A percentile compares a stretch with the other conserved stretches of the same genome.
Evolutionary conservation across 2,329 filamentous ascomycete species (phyloP).

Genomic region (Xylaria sp.): DNA sequence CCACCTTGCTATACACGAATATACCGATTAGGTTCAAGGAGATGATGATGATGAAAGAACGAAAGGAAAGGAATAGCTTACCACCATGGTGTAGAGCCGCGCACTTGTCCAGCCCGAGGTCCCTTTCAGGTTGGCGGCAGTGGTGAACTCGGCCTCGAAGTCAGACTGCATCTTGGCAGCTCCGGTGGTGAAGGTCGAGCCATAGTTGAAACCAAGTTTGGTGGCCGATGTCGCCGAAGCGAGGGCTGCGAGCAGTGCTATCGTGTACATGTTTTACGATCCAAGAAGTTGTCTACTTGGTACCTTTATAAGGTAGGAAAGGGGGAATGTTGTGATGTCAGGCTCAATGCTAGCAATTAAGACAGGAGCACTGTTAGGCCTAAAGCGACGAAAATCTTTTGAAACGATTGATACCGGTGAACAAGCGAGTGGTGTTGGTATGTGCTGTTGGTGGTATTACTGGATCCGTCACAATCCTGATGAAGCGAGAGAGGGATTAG

Average conservation of each 20-base stretch:
- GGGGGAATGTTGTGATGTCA: neutral
- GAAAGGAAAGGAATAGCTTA: constrained; percentile 48
- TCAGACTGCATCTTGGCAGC: constrained; percentile 69
- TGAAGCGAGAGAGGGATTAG: neutral
- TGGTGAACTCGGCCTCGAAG: constrained; percentile 77
- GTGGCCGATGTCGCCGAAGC: constrained; percentile 54
- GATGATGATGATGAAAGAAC: neutral
- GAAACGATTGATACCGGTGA: too few species aligned
- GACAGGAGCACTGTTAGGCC: neutral
- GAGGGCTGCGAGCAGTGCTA: constrained; percentile 49
- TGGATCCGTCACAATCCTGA: neutral
- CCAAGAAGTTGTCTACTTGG: neutral
- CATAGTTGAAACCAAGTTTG: constrained; percentile 79
- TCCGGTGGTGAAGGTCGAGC: constrained; percentile 69
- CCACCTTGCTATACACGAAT: constrained; percentile 65
- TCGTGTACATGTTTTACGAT: constrained; percentile 42
- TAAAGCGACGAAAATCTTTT: neutral
- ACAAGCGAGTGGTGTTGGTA: neutral
- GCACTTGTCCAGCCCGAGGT: constrained; percentile 75
- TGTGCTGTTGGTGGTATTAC: neutral
- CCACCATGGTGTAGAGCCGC: constrained; percentile 79
- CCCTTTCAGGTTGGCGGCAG: constrained; percentile 71
- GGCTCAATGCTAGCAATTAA: neutral
- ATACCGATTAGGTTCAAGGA: neutral
- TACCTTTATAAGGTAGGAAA: neutral